Conservation (phyloP, 768 basidiomycete genomes). For the Macrolepiota fuliginosa region DNA sequence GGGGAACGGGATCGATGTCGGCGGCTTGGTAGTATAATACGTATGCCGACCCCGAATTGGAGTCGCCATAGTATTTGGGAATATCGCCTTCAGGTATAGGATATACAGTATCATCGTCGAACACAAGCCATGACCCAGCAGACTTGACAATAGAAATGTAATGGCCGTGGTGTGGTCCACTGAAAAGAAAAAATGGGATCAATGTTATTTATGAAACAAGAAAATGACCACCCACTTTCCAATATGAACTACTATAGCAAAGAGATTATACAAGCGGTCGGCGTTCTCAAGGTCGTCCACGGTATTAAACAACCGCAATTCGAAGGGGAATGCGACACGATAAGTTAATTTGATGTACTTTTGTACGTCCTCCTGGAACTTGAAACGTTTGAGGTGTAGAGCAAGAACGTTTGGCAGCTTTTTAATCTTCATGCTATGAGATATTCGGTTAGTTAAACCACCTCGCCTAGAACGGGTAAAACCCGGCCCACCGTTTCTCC, state of each 20-base stretch:
- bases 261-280: constrained; percentile 90
- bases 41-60: constrained; percentile 84
- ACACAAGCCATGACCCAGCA: constrained; percentile 81
- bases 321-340: constrained; percentile 94
- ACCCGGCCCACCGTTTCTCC: constrained; percentile 76
- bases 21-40: constrained; percentile 96
- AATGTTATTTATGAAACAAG: constrained; percentile 12
- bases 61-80: constrained; percentile 92
- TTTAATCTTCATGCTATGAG: constrained; percentile 96
- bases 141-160: constrained; percentile 95
- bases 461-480: constrained; percentile 7
- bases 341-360: constrained; percentile 95
- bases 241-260: constrained; percentile 98
- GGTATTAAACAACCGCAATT: constrained; percentile 95
- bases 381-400: constrained; percentile 96
- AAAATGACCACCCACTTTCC: constrained; percentile 74
- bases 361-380: constrained; percentile 90
- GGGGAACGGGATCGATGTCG: constrained; percentile 71
- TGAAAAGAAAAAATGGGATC: constrained; percentile 30
- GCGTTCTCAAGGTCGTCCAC: constrained; percentile 91
- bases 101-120: constrained; percentile 94
- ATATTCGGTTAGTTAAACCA: constrained; percentile 12
- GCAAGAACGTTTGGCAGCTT: constrained; percentile 93
- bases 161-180: constrained; percentile 98
- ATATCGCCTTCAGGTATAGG: constrained; percentile 89